Base-by-base conservation (phyloP, 805 yeast genomes). In the Cyberlindnera mississippiensis region DNA sequence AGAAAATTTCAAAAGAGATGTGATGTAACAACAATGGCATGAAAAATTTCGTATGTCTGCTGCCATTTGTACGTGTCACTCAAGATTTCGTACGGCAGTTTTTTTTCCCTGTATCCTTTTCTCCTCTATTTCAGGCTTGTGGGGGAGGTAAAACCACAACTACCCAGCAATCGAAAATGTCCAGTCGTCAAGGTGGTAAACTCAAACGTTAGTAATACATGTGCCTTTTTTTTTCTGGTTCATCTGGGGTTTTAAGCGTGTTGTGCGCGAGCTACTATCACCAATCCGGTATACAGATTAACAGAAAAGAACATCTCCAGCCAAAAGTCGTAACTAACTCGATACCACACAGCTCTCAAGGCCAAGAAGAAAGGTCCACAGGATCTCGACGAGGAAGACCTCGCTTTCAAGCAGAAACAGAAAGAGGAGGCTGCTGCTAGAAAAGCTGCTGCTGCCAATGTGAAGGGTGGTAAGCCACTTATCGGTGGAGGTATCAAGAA, bases 141-240 rank as follows among this genome's bases (percentile, higher is more conserved):
- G n/a, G n/a, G n/a, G n/a, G n/a, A n/a, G n/a, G n/a, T 18, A 4
- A 24, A 15, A 5, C 14, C 7, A 13, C 20, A 29, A 34, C 9
- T 7, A 12, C 12, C 10, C 15, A 17, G 38, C 31, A 28, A 11
- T 9, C 31, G n/a, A 14, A 8, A 34, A 88, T 89, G 96, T 88
- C 96, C 38, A 89, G 96, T 58, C 89, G 96, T 72, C 96, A 90
- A 74, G 97, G 97, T 62, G 97, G 97, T 60, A 90, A 90, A 66
- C 80, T 90, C 46, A 90, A 90, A 80, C 97, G 89, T 70, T 60
- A 46, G 79, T 68, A n/a, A n/a, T n/a, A n/a, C n/a, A n/a, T n/a
- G n/a, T n/a, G n/a, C n/a, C n/a, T n/a, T n/a, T n/a, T n/a, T n/a
- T n/a, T n/a, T n/a, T n/a, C n/a, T n/a, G n/a, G n/a, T n/a, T n/a